phyloP scores from a whole-genome alignment of 768 basidiomycete genomes.

The Cystofilobasidium ferigula region DNA sequence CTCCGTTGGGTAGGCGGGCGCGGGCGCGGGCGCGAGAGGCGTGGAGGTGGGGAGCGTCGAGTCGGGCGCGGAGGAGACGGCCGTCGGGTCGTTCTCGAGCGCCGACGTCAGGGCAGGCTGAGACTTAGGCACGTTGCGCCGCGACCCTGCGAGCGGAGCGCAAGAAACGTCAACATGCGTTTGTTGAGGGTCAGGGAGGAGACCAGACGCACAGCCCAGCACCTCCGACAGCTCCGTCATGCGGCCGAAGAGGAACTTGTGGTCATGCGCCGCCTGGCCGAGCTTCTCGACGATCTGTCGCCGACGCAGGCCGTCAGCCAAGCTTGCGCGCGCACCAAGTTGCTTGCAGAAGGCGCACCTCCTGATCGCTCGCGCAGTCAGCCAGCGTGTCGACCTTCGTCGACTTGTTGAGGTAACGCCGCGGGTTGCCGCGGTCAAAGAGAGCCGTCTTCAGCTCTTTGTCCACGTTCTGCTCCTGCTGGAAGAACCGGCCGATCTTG shows the following conservation, averaged over 20 bases:
- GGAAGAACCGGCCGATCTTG: conserved; percentile 50
- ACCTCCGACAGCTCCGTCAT: conserved; percentile 70
- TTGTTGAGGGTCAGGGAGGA: not conserved
- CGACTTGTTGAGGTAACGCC: not conserved
- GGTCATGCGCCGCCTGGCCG: conserved; percentile 48
- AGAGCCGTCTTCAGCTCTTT: conserved; percentile 12
- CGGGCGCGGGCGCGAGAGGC: conserved; percentile 29
- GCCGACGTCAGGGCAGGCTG: not conserved
- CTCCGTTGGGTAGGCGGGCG: conserved; percentile 49
- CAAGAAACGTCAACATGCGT: not conserved
- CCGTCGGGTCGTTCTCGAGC: not conserved
- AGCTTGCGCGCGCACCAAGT: not conserved
- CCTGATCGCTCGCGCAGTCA: conserved; percentile 47
- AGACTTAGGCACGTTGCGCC: not conserved
- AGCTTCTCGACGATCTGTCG: conserved; percentile 50
- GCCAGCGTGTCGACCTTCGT: conserved; percentile 9
- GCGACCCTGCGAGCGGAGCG: not conserved
- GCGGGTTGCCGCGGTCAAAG: conserved; percentile 19
- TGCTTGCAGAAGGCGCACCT: conserved; percentile 42
- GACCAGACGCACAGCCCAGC: conserved; percentile 56
- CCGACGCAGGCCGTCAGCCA: not conserved
- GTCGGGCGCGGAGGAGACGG: not conserved
- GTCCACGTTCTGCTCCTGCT: conserved; percentile 12
- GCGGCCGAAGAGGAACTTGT: conserved; percentile 75
- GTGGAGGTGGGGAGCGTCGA: not conserved